Conservation (phyloP, 2,329 filamentous ascomycete genomes). For the Davidsoniella neocaledoniae region DNA sequence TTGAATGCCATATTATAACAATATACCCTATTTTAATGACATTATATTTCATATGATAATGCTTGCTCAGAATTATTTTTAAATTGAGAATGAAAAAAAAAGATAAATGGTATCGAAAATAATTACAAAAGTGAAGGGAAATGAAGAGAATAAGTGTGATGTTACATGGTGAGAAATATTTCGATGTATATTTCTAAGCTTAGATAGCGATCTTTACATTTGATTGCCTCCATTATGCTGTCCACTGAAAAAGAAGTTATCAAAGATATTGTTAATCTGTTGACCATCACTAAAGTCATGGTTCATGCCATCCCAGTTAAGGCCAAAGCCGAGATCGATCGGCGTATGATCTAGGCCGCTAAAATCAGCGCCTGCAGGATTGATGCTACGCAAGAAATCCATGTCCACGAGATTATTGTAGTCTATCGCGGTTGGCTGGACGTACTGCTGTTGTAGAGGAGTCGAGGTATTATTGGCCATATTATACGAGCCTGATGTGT, state of each 20-base stretch:
- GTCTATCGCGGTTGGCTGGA: slow-evolving; percentile 17
- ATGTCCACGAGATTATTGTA: slow-evolving; percentile 35
- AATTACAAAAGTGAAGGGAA: too few species aligned
- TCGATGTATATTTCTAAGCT: too few species aligned
- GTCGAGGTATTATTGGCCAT: too few species aligned
- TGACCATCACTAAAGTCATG: slow-evolving; percentile 45
- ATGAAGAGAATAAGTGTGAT: too few species aligned
- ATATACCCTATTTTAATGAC: neutral
- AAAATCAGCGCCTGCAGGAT: slow-evolving; percentile 7
- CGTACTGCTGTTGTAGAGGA: too few species aligned
- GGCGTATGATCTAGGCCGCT: slow-evolving; percentile 26
- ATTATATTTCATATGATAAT: too few species aligned
- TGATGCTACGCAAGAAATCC: slow-evolving; percentile 35
- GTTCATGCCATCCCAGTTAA: slow-evolving; percentile 46
- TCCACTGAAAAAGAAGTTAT: slow-evolving; percentile 55
- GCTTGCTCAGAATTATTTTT: too few species aligned
- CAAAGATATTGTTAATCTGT: slow-evolving; percentile 50
- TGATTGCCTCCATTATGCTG: slow-evolving; percentile 22
- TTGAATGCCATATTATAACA: neutral
- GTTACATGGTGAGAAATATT: too few species aligned
- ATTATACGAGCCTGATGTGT: too few species aligned
- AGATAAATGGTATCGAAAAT: too few species aligned
- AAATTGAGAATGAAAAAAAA: too few species aligned
- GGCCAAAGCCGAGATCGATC: slow-evolving; percentile 49
- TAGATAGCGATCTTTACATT: neutral